Percentiles rank a stretch among this genome's conserved stretches.
phyloP scores from a whole-genome alignment of 2,329 filamentous ascomycete species.

The Epichloe uncinata region DNA sequence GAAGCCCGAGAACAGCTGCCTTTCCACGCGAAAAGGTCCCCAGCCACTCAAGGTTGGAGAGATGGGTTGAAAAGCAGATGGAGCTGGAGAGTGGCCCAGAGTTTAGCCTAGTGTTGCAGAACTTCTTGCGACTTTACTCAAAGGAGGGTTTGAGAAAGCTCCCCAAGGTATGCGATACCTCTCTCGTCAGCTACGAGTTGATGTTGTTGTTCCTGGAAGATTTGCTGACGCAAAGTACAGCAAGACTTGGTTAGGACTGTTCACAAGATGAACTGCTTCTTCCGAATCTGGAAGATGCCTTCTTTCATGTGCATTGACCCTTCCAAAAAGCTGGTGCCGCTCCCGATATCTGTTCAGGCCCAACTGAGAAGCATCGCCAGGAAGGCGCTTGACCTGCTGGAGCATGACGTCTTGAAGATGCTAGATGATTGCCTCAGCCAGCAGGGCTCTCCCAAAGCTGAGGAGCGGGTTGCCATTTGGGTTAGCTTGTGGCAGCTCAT shows the following conservation, averaged over 20 bases:
- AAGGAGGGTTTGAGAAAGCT: constrained; percentile 20
- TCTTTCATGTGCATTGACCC: constrained; percentile 28
- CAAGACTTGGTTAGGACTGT: constrained; percentile 29
- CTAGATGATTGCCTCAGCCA: constrained; percentile 27
- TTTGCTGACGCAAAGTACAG: constrained; percentile 17
- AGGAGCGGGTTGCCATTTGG: constrained; percentile 33
- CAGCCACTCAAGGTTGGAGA: constrained; percentile 20
- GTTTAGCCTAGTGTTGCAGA: constrained; percentile 23
- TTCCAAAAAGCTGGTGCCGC: constrained; percentile 22
- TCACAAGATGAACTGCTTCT: constrained; percentile 35
- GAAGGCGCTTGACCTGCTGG: constrained; percentile 22
- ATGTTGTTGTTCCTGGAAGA: not conserved
- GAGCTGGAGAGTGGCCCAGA: constrained; percentile 17
- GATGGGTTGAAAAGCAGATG: constrained; percentile 26
- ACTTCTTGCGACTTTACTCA: constrained; percentile 24
- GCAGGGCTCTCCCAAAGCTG: constrained; percentile 22
- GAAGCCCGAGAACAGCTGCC: constrained; percentile 21
- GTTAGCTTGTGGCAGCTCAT: constrained; percentile 36
- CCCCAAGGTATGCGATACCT: constrained; percentile 22
- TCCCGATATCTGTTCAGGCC: constrained; percentile 27
- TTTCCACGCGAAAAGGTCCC: constrained; percentile 25
- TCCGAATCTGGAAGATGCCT: constrained; percentile 32
- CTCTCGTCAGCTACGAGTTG: not conserved
- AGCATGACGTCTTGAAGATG: constrained; percentile 26
- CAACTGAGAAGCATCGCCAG: constrained; percentile 27